Base-by-base conservation (phyloP, 352 stramenopile species). In the Pythium biforme region DNA sequence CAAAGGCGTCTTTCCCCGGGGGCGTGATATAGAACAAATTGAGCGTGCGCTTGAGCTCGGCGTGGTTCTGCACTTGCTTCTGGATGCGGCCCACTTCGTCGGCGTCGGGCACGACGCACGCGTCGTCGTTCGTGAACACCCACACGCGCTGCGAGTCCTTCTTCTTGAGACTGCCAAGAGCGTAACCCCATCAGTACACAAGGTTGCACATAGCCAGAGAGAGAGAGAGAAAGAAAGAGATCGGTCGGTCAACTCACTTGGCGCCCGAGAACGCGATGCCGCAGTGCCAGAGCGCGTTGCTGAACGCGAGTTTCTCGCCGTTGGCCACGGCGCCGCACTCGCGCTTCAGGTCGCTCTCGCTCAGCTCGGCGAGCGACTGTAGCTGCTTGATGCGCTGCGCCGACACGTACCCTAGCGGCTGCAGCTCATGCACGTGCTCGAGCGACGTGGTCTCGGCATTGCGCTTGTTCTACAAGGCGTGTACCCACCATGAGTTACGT, bases 81-180 rank as follows among this genome's bases (percentile, higher is more conserved):
- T 88, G 76, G 48, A 92, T 68, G 19, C 81, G 81, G 2, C 70
- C 69, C 15, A 69, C 57, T 66, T 94, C 86, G 54, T 92, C 81
- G 8, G 58, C 64, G 33, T 90, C 79, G n/a, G 75, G 70, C 3
- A 68, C 55, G 8, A 68, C 46, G 9, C 77, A 79, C 20, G 54
- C 68, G 62, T 94, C 86, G 68, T 92, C 78, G 59, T 94, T 92
- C 27, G 86, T 94, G 59, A 94, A 92, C 54, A 92, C 79, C 86
- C 86, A 94, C 29, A 92, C 79, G n/a, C 81, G 83, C 62, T 94
- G 83, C 29, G 79, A 83, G 62, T 94, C 83, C 59, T 90, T 89
- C 68, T 91, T 90, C 65, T 92, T 92, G n/a, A 94, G 69, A 54
- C 85, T 94, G 12, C 14, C 34, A 14, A 17, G 12, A 14, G 15